These are phyloP conservation scores for Rhodomyrtus tomentosa DNA, from an alignment of 345 rosid genomes.

Conservation along the genomic window DNA sequence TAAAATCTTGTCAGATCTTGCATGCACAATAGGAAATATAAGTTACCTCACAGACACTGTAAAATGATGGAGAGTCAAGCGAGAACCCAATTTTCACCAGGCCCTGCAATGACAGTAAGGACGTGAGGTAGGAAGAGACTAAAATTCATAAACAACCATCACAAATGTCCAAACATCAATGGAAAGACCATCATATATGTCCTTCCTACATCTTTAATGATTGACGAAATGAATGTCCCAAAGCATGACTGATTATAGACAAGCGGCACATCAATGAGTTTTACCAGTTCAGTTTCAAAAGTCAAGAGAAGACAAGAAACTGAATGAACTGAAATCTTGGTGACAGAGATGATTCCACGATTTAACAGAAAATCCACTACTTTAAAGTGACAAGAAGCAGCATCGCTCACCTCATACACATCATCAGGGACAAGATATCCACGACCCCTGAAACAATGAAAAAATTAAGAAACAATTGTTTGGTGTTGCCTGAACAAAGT, in stretches of 20 bases:
- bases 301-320: neutral
- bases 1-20: neutral
- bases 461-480: neutral
- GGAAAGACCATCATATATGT: neutral
- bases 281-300: neutral
- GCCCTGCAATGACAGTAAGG: slow-evolving; percentile 23
- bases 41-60: slow-evolving; percentile 56
- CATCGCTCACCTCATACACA: slow-evolving; percentile 32
- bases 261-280: neutral
- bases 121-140: neutral
- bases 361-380: neutral
- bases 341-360: neutral
- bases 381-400: neutral
- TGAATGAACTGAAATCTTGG: neutral
- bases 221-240: neutral
- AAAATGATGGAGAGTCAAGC: slow-evolving; percentile 55
- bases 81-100: slow-evolving; percentile 54
- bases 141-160: neutral
- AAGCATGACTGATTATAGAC: neutral
- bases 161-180: neutral
- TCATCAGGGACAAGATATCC: slow-evolving; percentile 49
- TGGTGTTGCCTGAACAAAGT: neutral
- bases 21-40: neutral
- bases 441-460: slow-evolving; percentile 25
- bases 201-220: neutral